These are phyloP conservation scores for Myriangium duriaei DNA, from an alignment of 2,329 filamentous ascomycete genomes.

Conservation along the genomic window DNA sequence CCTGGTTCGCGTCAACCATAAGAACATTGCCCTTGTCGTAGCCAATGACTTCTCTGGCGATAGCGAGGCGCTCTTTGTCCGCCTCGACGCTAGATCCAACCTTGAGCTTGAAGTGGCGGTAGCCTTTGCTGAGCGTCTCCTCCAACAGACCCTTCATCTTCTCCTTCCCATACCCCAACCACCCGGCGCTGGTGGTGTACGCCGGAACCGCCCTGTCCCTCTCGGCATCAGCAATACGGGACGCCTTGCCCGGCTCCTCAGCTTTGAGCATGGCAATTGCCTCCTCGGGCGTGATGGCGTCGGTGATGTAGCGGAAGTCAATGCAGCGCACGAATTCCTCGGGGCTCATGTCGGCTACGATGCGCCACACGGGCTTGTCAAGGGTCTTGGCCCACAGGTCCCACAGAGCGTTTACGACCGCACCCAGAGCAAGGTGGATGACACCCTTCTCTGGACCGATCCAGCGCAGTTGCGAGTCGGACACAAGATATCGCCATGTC, in stretches of 20 bases:
- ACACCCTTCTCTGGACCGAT: constrained; percentile 91
- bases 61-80: constrained; percentile 56
- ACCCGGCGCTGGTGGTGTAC: constrained; percentile 82
- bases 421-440: constrained; percentile 79
- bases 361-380: constrained; percentile 77
- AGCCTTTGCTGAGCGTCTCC: constrained; percentile 65
- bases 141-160: constrained; percentile 67
- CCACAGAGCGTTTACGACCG: constrained; percentile 85
- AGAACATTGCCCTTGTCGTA: constrained; percentile 73
- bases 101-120: constrained; percentile 83
- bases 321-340: constrained; percentile 80
- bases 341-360: constrained; percentile 80
- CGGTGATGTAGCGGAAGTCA: constrained; percentile 89
- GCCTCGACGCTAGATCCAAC: constrained; percentile 62
- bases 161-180: constrained; percentile 81
- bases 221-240: constrained; percentile 62
- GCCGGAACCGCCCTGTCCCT: constrained; percentile 66
- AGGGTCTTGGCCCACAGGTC: constrained; percentile 88
- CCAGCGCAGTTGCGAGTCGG: constrained; percentile 83
- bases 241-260: constrained; percentile 53
- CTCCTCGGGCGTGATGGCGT: constrained; percentile 80
- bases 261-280: constrained; percentile 58
- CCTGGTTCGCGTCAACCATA: constrained; percentile 90
- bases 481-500: constrained; percentile 86
- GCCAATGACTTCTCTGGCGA: constrained; percentile 68